These are phyloP conservation scores for Linum tenue DNA, from an alignment of 345 rosid genomes.

Conservation along the genomic window DNA sequence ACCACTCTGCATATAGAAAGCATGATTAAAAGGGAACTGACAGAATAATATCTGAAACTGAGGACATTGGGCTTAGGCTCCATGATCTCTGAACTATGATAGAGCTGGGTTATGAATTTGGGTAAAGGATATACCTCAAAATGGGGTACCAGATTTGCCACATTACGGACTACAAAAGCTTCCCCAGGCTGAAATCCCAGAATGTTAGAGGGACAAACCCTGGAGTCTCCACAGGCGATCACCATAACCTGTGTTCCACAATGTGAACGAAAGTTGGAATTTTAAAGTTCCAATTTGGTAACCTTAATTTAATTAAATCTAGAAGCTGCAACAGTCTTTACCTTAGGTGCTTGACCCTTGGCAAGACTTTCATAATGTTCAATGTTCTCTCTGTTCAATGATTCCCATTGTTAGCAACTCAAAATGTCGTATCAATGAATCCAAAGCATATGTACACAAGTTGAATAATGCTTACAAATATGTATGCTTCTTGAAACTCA, in stretches of 20 bases:
- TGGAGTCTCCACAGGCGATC: conserved; percentile 95
- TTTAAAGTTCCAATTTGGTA: not conserved
- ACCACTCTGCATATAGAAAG: conserved; percentile 47
- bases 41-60: not conserved
- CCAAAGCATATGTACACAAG: not conserved
- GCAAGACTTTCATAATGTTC: conserved; percentile 62
- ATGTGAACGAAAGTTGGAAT: conserved; percentile 16
- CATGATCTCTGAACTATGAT: too few species aligned
- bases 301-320: not conserved
- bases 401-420: not conserved
- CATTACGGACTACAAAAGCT: conserved; percentile 83
- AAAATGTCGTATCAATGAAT: not conserved
- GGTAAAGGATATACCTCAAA: conserved; percentile 48
- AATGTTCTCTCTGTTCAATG: conserved; percentile 51
- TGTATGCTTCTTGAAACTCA: conserved; percentile 55
- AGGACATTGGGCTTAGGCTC: not conserved
- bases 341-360: conserved; percentile 79
- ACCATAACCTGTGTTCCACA: conserved; percentile 70
- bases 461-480: conserved; percentile 45
- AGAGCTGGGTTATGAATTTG: not conserved
- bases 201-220: conserved; percentile 85
- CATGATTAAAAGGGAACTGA: not conserved
- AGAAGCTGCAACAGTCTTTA: conserved; percentile 15
- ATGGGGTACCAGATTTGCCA: conserved; percentile 81
- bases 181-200: conserved; percentile 97